Base-by-base conservation (phyloP, 208 protist genomes). In the Angomonas ambiguus region DNA sequence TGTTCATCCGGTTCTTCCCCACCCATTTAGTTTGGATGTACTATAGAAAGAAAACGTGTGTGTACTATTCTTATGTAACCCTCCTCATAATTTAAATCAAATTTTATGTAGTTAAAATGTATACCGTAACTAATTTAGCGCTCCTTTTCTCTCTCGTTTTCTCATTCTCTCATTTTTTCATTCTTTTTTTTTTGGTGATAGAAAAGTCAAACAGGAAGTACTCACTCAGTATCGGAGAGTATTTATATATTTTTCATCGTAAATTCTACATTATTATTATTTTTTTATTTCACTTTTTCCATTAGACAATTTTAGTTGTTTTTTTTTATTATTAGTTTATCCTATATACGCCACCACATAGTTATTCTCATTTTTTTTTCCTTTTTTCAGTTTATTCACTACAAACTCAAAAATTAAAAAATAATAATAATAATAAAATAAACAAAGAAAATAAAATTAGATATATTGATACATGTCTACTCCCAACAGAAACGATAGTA, bases 391-490 rank as follows among this genome's bases (percentile, higher is more conserved):
- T 20, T 48, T 20, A 20, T 48, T 48, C 41, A 48, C 41, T 11
- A 48, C 13, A 48, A 48, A 48, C 41, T 48, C 18, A 20, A 20
- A 5, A 42, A 42, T 61, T 61, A 38, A 61, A 61, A 61, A 18
- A 8, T 2, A 20, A 38, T 5, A 8, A 4, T 18, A 56, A 68
- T 34, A 28, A 28, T 28, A 67, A 24, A 8, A 28, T 27, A 22
- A 18, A 35, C 30, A 62, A 45, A 63, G 60, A 71, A 64, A 67
- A 56, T 63, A 41, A 41, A 13, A 41, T 5, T 5, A 13, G 27
- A 4, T 66, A 72, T 41, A 51, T 41, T 49, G 3, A 22, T 51
- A 34, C 51, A 71, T 62, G 64, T 61, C 57, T 62, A 6, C 60
- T 0, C 48, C 73, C 13, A 41, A 41, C 13, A 41, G 13, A 41